Conservation (phyloP, 176 grass and related monocot genomes). For the Aechmea fasciata region DNA sequence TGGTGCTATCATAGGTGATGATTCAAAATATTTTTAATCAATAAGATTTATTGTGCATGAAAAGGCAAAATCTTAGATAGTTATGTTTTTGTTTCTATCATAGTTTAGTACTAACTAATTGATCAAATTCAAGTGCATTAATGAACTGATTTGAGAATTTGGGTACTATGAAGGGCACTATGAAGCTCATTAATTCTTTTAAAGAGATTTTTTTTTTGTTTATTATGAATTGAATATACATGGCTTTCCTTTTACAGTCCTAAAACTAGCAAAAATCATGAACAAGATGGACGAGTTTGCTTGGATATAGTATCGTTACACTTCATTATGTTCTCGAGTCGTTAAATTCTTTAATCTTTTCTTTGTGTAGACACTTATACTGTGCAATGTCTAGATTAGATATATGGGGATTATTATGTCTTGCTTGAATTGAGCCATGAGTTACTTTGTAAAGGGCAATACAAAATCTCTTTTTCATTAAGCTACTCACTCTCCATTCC, state of each 20-base stretch:
- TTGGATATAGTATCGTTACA: background rate
- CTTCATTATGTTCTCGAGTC: background rate
- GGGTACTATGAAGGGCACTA: background rate
- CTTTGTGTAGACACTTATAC: too few relatives aligned
- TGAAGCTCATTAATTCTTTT: background rate
- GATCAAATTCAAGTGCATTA: too few relatives aligned
- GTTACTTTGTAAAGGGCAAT: too few relatives aligned
- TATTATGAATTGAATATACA: background rate
- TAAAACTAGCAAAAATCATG: background rate
- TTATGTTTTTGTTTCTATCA: background rate
- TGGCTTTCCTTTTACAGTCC: background rate
- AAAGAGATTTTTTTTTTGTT: background rate
- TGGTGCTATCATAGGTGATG: conserved; percentile 97
- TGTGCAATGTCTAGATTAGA: too few relatives aligned
- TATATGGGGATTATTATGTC: too few relatives aligned
- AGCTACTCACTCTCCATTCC: too few relatives aligned
- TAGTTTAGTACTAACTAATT: too few relatives aligned
- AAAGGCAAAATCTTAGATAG: background rate
- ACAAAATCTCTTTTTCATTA: too few relatives aligned
- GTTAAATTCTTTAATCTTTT: background rate
- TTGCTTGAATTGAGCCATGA: too few relatives aligned
- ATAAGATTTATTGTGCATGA: conserved; percentile 1
- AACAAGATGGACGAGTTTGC: background rate
- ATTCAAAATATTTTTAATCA: conserved; percentile 7
- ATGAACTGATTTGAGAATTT: background rate